Evolutionary conservation across 768 basidiomycete species (phyloP).

Genomic region (Strobilomyces confusus): DNA sequence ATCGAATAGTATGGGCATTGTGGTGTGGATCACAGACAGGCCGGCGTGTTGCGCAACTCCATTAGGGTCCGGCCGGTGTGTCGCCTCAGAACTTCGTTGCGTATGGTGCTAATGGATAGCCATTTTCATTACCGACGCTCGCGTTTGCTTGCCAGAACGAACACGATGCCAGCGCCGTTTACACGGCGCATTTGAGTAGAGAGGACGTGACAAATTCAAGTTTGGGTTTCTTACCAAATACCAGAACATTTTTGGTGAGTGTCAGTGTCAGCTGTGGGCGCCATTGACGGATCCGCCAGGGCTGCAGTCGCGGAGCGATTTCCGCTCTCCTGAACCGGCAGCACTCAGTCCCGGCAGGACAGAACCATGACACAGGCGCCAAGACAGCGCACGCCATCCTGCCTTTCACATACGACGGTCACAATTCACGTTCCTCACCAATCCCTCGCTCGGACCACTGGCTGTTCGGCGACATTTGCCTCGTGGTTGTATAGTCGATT

Average conservation of each 20-base stretch:
- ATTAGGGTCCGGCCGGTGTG: no score
- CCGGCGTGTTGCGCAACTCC: no score
- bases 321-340: conserved; percentile 1
- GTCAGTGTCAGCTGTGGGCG: neutral
- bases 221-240: neutral
- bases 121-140: neutral
- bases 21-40: no score
- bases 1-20: no score
- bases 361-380: neutral
- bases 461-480: conserved; percentile 9
- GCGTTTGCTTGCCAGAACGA: neutral
- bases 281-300: conserved; percentile 9
- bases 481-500: conserved; percentile 15
- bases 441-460: neutral
- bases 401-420: neutral
- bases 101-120: neutral
- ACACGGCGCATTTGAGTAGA: no score
- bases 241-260: neutral
- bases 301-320: conserved; percentile 5
- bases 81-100: no score
- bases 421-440: neutral
- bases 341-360: no score
- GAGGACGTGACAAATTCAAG: neutral
- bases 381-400: neutral
- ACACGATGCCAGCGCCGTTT: neutral